phyloP scores from a whole-genome alignment of 805 yeast species.

The Yarrowia bubula region DNA sequence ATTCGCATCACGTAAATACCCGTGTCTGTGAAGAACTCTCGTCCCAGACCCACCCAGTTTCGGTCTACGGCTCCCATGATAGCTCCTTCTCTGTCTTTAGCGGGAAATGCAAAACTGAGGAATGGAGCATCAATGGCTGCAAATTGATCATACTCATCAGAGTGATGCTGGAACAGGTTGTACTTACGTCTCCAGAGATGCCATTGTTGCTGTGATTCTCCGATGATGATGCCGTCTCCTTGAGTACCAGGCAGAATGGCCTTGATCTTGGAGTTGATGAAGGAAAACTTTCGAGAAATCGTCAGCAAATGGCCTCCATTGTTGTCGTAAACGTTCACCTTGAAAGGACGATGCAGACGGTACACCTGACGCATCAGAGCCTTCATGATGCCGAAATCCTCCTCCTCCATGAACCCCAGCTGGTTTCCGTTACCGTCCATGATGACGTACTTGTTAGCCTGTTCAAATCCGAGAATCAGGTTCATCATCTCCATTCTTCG shows the following conservation, averaged over 20 bases:
- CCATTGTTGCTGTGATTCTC: conserved; percentile 91
- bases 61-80: conserved; percentile 79
- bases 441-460: conserved; percentile 72
- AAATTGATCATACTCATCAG: conserved; percentile 64
- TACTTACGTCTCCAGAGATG: conserved; percentile 90
- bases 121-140: conserved; percentile 87
- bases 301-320: conserved; percentile 41
- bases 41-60: conserved; percentile 91
- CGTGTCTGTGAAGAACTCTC: conserved; percentile 91
- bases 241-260: conserved; percentile 55
- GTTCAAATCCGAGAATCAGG: conserved; percentile 84
- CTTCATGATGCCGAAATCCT: conserved; percentile 67
- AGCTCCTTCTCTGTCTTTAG: conserved; percentile 54
- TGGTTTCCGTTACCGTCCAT: conserved; percentile 71
- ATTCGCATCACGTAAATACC: conserved; percentile 86
- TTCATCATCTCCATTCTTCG: conserved; percentile 87
- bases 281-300: conserved; percentile 78
- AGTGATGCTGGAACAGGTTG: conserved; percentile 56
- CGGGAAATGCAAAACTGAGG: conserved; percentile 82
- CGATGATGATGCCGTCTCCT: conserved; percentile 54
- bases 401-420: conserved; percentile 78
- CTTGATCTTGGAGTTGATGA: conserved; percentile 85
- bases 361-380: conserved; percentile 79
- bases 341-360: conserved; percentile 76
- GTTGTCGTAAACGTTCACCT: conserved; percentile 40